Evolutionary conservation across 306 rosid species (phyloP), one percentile per base, ranked within the genome.

Genomic region (Quercus glauca): DNA sequence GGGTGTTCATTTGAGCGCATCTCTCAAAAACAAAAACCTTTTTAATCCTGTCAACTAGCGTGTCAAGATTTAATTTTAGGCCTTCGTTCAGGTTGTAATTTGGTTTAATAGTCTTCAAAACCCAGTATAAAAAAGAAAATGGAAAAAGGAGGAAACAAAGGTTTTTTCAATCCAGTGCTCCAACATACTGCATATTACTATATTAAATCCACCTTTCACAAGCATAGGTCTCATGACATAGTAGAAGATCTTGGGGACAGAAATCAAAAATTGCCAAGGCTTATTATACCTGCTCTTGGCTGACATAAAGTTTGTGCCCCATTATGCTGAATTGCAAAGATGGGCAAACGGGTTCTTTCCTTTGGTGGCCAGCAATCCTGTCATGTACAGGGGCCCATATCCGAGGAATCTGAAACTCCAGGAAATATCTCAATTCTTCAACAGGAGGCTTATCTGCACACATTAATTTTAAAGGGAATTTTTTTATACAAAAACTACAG

Each of bases 261-360:
- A 35, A 78, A 79, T 23, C 41, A 49, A 51, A 72, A 53, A 35
- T 31, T 78, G 20, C 41, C 60, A 68, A 72, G 61, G 49, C 6
- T 35, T 77, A 45, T 35, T 77, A 45, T 82, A 92, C 98, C 97
- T 94, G 98, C 73, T 94, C 98, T 76, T 92, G 96, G 82, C 97
- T 94, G 82, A 94, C 89, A 41, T 92, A 86, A 57, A 94, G 93
- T 71, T 94, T 94, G 78, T 94, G 97, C 73, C 98, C 97, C 98
- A 94, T 94, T 75, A 94, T 87, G 83, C 98, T 94, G 88, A 94
- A 94, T 55, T 92, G 98, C 82, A 94, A 86, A 79, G 91, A 94
- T 71, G 97, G 98, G 83, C 97, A 94, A 76, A 92, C 94, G 67
- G 98, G 98, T 86, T 94, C 98, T 85, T 94, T 94, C 78, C 98